Evolutionary conservation across 441 rosid genomes (phyloP).

Genomic region (Gossypium lobatum): DNA sequence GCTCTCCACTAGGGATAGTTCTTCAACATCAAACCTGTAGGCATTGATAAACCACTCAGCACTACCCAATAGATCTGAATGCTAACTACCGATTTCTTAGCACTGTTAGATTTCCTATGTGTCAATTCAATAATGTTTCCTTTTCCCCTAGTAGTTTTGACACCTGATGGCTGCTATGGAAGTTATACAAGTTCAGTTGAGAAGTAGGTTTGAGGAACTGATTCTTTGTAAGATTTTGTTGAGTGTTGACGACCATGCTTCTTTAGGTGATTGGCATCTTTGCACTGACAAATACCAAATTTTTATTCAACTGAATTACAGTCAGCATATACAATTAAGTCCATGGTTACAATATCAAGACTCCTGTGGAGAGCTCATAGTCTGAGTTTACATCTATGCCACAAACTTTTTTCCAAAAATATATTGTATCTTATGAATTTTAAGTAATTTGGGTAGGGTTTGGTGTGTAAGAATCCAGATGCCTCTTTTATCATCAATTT

Average conservation of each 20-base stretch:
- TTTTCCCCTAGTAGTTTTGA: conserved; percentile 2
- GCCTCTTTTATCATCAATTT: neutral
- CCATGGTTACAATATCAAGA: no score
- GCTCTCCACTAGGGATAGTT: neutral
- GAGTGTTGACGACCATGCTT: neutral
- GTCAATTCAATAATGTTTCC: neutral
- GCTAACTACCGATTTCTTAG: neutral
- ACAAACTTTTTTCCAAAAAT: neutral
- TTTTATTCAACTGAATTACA: neutral
- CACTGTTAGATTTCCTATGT: neutral
- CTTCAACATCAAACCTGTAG: neutral
- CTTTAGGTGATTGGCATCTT: neutral
- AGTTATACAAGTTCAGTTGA: neutral
- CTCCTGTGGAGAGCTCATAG: neutral
- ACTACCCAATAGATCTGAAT: neutral
- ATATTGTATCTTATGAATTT: neutral
- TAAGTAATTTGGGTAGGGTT: neutral
- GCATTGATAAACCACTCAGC: no score
- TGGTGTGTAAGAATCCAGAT: neutral
- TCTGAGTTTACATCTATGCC: neutral
- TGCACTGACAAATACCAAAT: neutral
- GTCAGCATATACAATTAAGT: no score
- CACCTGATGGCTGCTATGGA: neutral
- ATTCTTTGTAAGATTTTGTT: neutral
- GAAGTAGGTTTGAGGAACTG: neutral